phyloP scores from a whole-genome alignment of 805 yeast species.

The Spencermartinsiella europaea region DNA sequence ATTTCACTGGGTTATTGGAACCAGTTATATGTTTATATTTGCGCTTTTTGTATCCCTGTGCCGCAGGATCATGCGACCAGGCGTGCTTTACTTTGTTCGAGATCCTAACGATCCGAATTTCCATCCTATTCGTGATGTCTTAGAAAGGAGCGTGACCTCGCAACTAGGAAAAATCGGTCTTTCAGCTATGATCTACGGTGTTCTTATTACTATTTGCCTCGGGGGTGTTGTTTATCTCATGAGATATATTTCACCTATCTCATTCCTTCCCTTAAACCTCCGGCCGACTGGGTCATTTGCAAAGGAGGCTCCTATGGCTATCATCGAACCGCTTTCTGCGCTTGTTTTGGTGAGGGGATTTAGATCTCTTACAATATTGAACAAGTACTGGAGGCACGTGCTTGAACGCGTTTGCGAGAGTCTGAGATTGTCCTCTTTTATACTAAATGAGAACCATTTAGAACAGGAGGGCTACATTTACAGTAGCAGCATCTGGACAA shows the following conservation, averaged over 20 bases:
- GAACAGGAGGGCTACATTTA: conserved; percentile 66
- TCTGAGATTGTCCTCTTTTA: conserved; percentile 76
- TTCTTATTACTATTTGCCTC: conserved; percentile 68
- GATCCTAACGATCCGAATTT: conserved; percentile 94
- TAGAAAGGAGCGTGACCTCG: conserved; percentile 65
- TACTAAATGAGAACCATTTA: conserved; percentile 55
- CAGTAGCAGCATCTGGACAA: conserved; percentile 47
- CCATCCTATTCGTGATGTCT: conserved; percentile 78
- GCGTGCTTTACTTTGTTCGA: conserved; percentile 84
- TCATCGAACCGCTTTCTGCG: not conserved
- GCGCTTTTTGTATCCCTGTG: conserved; percentile 85
- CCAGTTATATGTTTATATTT: conserved; percentile 79
- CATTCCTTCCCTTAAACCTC: conserved; percentile 23
- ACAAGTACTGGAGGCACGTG: conserved; percentile 50
- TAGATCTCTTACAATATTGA: conserved; percentile 19
- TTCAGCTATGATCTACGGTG: conserved; percentile 55
- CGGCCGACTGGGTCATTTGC: conserved; percentile 5
- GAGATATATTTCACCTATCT: conserved; percentile 26
- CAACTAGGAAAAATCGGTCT: conserved; percentile 70
- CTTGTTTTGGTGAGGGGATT: conserved; percentile 8
- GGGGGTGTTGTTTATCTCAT: conserved; percentile 56
- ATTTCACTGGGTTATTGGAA: conserved; percentile 67
- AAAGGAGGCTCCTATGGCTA: conserved; percentile 3
- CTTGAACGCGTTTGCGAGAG: conserved; percentile 51
- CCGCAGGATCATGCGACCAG: conserved; percentile 73